These are phyloP conservation scores for Pisolithus albus DNA, from an alignment of 768 basidiomycete species.

Conservation along the genomic window DNA sequence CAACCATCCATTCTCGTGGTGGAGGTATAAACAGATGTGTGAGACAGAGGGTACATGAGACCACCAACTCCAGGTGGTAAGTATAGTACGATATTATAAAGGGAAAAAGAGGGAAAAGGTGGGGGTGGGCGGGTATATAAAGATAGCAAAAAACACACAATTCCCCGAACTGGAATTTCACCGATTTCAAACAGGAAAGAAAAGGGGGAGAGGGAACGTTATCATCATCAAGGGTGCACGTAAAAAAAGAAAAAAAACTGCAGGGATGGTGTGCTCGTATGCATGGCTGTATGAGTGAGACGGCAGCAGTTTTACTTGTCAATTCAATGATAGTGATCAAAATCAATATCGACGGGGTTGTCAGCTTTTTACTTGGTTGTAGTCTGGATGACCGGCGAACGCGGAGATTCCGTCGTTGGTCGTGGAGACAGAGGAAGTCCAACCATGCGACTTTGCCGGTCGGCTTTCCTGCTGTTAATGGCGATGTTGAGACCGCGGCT, in stretches of 20 bases:
- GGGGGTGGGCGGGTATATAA: constrained; percentile 24
- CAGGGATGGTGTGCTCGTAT: background rate
- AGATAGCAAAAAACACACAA: constrained; percentile 7
- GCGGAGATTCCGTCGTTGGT: constrained; percentile 10
- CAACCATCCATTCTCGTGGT: constrained; percentile 7
- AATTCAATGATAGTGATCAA: constrained; percentile 11
- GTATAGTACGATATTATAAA: too few relatives aligned
- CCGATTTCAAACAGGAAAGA: background rate
- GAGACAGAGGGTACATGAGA: too few relatives aligned
- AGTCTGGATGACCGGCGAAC: constrained; percentile 13
- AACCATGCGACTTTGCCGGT: constrained; percentile 57
- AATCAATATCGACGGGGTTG: too few relatives aligned
- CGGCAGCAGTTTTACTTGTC: background rate
- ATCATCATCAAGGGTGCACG: background rate
- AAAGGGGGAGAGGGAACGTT: background rate
- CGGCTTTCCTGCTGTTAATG: constrained; percentile 46
- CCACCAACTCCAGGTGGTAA: too few relatives aligned
- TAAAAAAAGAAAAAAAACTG: background rate
- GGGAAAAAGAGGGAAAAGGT: background rate
- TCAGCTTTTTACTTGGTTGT: constrained; percentile 16
- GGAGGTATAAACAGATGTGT: constrained; percentile 15
- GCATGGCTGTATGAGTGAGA: background rate
- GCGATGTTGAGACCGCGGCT: constrained; percentile 66
- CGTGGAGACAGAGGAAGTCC: constrained; percentile 50
- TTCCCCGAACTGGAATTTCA: background rate